These are phyloP conservation scores for Termitomyces eurrhizus DNA, from an alignment of 768 basidiomycete species.

Conservation along the genomic window DNA sequence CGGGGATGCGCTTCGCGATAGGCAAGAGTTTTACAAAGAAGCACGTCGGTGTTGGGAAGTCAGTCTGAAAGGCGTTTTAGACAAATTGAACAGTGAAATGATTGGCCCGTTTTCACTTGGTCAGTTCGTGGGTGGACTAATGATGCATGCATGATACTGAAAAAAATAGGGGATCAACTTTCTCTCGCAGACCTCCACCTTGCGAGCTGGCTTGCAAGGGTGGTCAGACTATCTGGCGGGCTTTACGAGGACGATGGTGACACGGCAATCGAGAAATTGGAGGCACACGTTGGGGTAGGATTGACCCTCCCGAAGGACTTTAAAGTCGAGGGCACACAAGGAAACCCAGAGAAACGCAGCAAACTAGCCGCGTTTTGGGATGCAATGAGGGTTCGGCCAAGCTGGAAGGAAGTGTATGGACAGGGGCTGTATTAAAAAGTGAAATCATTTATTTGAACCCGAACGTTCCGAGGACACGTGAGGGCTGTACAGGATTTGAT, in stretches of 20 bases:
- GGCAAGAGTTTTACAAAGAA: constrained; percentile 47
- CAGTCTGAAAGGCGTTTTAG: constrained; percentile 41
- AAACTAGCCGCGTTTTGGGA: constrained; percentile 77
- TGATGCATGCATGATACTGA: constrained; percentile 37
- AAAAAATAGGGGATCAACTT: constrained; percentile 67
- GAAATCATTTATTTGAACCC: neutral
- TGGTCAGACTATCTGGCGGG: constrained; percentile 58
- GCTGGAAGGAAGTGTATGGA: constrained; percentile 67
- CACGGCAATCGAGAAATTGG: constrained; percentile 46
- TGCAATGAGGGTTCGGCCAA: constrained; percentile 54
- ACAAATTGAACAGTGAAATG: constrained; percentile 50
- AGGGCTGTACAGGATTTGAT: constrained; percentile 7
- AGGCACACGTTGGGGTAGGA: constrained; percentile 45
- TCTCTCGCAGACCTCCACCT: constrained; percentile 81
- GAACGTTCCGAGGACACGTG: constrained; percentile 16
- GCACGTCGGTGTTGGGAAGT: constrained; percentile 53
- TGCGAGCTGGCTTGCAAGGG: constrained; percentile 65
- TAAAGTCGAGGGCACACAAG: constrained; percentile 25
- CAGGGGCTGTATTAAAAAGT: constrained; percentile 36
- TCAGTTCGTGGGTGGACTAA: constrained; percentile 24
- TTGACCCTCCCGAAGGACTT: constrained; percentile 42
- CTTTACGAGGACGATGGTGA: constrained; percentile 46
- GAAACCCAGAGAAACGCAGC: constrained; percentile 21
- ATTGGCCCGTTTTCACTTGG: constrained; percentile 64
- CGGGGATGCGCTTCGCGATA: constrained; percentile 31